Evolutionary conservation across 352 stramenopile genomes (phyloP), one percentile per base, ranked within the genome.

Genomic region (Pythium utonaiense): DNA sequence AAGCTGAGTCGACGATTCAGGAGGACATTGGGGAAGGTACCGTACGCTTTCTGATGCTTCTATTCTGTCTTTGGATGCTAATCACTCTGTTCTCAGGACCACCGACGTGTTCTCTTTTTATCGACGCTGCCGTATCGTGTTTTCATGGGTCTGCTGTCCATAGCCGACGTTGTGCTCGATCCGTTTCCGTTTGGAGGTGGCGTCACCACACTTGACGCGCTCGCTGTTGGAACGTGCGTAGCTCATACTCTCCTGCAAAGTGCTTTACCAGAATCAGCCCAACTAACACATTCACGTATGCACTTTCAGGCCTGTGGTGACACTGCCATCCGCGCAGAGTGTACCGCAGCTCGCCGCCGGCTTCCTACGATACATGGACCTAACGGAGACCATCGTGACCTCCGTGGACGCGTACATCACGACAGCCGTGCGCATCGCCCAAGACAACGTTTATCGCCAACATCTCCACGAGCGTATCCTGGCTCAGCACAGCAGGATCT

Each of bases 111-210:
- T 8, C 24, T 88, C 5, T 93, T 95, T 57, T 38, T 89, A 21
- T 67, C 72, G 6, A 83, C 80, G 22, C 59, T 95, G 38, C 71
- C 73, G 2, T 82, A 86, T 59, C 52, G 66, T 3, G 69, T 78
- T 16, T 93, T 86, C 56, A 73, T 86, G 36, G 70, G 67, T 1
- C 62, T 90, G 14, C 67, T 93, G 27, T 62, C 71, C 10, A 56
- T 66, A 8, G 71, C 79, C 3, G 84, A 93, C 57, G 84, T 96
- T 21, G 60, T 92, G 9, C 62, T 96, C 8, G 87, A 96, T 53
- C 79, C 86, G 31, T 95, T 92, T 41, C 84, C 86, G 25, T 95
- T 95, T 30, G 88, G 86, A 25, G 85, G 88, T 14, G 86, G 88
- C 25, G 84, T 96, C 31, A 96, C 86, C 5, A 88, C 80, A 8